Base-by-base conservation (phyloP, 306 rosid genomes). In the Crotalaria pallida region DNA sequence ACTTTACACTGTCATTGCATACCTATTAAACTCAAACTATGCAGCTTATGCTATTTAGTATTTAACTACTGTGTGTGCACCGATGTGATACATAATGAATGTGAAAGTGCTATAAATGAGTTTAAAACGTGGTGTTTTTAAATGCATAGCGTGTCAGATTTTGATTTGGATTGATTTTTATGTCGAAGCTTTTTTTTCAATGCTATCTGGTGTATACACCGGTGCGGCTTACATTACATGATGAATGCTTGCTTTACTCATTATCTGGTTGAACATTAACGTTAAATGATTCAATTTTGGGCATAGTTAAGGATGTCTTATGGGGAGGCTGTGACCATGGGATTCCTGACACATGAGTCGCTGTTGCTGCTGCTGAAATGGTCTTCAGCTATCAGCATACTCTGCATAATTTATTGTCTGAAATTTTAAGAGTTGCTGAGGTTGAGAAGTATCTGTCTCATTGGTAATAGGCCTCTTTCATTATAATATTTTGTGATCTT, bases 321-420 rank as follows among this genome's bases (percentile, higher is more conserved):
- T 44, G 72, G 7, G 15, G 11, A 15, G 74, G 16, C 21, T 9
- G 19, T 36, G 58, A 18, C 24, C 12, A 26, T 33, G 23, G 31
- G 41, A 23, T 8, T 66, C 66, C 34, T 19, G 7, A n/a, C 50
- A 21, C 11, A 27, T 7, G 36, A 31, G 16, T 31, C 58, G 47
- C 12, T 52, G 47, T 19, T 65, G 47, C 22, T 31, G 59, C 40
- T 49, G 27, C 70, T 74, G 70, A 57, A 47, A 64, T 56, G 47
- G 13, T 58, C 47, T 29, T 70, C 26, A 3, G n/a, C 45, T 10
- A 40, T 53, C 50, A 19, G 16, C 52, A 21, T 56, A 17, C 62
- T 11, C 8, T 48, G 0, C 76, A 16, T 43, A 23, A 6, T 52
- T 71, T 61, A 40, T 41, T 41, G 44, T 72, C 31, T 58, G 18